Evolutionary conservation across 1,284 basidiomycete species (phyloP), one percentile per base, ranked within the genome.

Genomic region (Gymnopus androsaceus): DNA sequence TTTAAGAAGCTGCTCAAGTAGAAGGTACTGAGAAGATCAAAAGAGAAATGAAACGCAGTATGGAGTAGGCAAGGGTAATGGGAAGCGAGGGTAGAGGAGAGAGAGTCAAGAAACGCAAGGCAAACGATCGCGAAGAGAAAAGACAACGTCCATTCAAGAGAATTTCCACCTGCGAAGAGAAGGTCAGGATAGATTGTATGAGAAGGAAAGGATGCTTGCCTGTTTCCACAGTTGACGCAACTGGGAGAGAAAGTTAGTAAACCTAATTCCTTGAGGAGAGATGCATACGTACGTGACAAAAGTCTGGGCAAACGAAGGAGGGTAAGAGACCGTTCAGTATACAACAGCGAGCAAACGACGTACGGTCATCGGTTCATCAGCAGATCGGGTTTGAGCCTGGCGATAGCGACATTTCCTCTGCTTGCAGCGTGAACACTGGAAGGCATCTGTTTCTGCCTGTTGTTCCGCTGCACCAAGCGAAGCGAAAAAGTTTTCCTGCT

Each of bases 321-420:
- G 44, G 21, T 23, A 33, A 17, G 17, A n/a, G n/a, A n/a, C n/a
- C n/a, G n/a, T n/a, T 19, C 7, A 1, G n/a, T 14, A 23, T 7
- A 11, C 14, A 58, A 54, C 21, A 41, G 6, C 31, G 44, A 28
- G 8, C 58, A 51, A 48, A 27, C 59, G 56, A 82, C 87, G 72
- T 71, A 91, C 89, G 8, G 94, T 96, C 95, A 98, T 97, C 37
- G 94, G 95, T 74, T 96, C 95, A 76, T 98, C 95, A 34, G 95
- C 95, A 68, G 88, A 92, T 61, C 95, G 82, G 4, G 95, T 98
- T 70, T 98, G 94, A 67, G 92, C 93, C 75, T 96, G 95, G 64
- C 94, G 90, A 68, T 97, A 97, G 46, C 90, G 85, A 65, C 92
- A 94, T 75, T 94, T 93, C 63, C 92, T 77, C 85, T 92, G 64